Base-by-base conservation (phyloP, 1,139 yeast genomes). In the Geotrichum macrosporum region DNA sequence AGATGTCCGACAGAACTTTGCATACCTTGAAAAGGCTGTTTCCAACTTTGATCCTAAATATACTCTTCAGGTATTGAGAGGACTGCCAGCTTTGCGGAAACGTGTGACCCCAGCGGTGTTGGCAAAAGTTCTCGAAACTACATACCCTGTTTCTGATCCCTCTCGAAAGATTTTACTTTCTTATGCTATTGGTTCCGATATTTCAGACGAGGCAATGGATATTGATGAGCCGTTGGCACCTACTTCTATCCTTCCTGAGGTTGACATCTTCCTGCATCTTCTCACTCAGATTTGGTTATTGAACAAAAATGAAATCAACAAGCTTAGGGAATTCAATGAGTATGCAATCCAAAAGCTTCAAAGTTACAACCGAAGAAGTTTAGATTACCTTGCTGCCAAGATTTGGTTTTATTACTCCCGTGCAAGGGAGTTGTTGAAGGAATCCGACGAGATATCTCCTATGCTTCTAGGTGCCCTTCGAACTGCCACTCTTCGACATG, bases 351-450 rank as follows among this genome's bases (percentile, higher is more conserved):
- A 66, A 12, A 71, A 81, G 27, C 68, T 87, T 63, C 74, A 76
- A 50, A 65, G 74, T 18, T 83, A 81, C 68, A 88, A 88, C 66
- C 78, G 86, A 55, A 78, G 97, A 57, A 78, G 94, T 2, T 71
- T 92, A 55, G 98, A 94, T 65, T 80, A 84, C 59, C 76, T 94
- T 53, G 82, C 81, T 54, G 94, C 97, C 12, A 92, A 89, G 65
- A 75, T 85, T 53, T 94, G 98, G 97, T 94, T 89, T 64, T 92
- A 87, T 69, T 77, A 87, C 55, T 76, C 83, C 41, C 78, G 95
- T 65, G 78, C 89, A 4, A 79, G 80, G 56, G 98, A 92, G 68
- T 69, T 81, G 52, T 62, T 71, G 36, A 75, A 75, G 41, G 54
- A 81, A 57, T 69, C 80, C 50, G 70, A 74, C 46, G 68, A 78